These are phyloP conservation scores for Penicillium olsonii DNA, from an alignment of 2,329 filamentous ascomycete genomes.

Conservation along the genomic window DNA sequence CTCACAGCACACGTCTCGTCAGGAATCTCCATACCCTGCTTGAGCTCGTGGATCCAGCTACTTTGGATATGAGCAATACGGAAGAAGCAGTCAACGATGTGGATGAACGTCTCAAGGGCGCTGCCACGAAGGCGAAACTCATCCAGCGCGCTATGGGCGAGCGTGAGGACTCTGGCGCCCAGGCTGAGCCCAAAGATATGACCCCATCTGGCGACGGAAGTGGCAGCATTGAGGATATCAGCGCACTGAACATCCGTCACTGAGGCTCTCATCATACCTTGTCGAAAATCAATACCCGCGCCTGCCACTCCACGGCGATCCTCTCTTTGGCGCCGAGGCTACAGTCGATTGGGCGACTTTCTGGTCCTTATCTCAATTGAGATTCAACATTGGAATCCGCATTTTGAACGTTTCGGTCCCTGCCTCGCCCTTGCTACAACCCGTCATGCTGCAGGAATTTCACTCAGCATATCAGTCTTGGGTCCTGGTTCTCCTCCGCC, in stretches of 20 bases:
- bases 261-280: conserved; percentile 20
- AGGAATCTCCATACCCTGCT: conserved; percentile 77
- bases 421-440: too few species aligned
- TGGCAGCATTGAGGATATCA: conserved; percentile 52
- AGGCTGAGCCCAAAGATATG: conserved; percentile 31
- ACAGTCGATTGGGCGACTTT: neutral
- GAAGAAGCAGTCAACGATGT: conserved; percentile 90
- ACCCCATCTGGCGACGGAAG: conserved; percentile 36
- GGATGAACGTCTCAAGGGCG: conserved; percentile 83
- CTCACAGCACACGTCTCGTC: conserved; percentile 64
- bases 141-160: conserved; percentile 71
- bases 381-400: neutral
- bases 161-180: conserved; percentile 34
- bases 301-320: neutral
- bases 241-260: conserved; percentile 42
- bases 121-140: conserved; percentile 79
- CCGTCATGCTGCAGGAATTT: too few species aligned
- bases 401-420: too few species aligned
- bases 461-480: too few species aligned
- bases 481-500: too few species aligned
- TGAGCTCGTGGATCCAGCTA: conserved; percentile 75
- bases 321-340: neutral
- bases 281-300: neutral
- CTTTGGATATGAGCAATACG: conserved; percentile 75
- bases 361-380: neutral